phyloP scores from a whole-genome alignment of 306 rosid genomes.

The Castanospermum australe region DNA sequence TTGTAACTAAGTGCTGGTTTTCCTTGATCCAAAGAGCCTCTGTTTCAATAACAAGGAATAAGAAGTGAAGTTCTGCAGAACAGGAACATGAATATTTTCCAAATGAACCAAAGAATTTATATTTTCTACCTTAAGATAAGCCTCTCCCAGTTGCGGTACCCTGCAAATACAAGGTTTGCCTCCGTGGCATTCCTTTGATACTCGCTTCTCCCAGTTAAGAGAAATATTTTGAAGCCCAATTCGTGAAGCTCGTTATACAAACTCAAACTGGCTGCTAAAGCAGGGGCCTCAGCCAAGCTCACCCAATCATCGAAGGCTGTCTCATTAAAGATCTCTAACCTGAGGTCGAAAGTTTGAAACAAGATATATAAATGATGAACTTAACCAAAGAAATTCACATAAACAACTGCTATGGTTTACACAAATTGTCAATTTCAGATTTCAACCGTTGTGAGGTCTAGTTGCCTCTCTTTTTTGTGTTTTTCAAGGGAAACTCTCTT shows the following conservation, averaged over 20 bases:
- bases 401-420: not conserved
- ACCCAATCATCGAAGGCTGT: constrained; percentile 68
- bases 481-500: not conserved
- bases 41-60: constrained; percentile 31
- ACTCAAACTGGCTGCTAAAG: constrained; percentile 59
- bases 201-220: constrained; percentile 78
- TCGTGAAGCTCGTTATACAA: constrained; percentile 47
- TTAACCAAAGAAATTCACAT: not conserved
- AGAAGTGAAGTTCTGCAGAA: constrained; percentile 5
- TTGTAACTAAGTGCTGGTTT: constrained; percentile 62
- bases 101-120: constrained; percentile 5
- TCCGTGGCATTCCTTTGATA: constrained; percentile 60
- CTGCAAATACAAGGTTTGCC: constrained; percentile 58
- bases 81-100: not conserved
- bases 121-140: constrained; percentile 86
- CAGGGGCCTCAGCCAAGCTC: constrained; percentile 66
- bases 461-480: not conserved
- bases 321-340: constrained; percentile 57
- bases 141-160: constrained; percentile 67
- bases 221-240: constrained; percentile 65
- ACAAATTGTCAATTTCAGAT: not conserved
- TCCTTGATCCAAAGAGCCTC: constrained; percentile 70
- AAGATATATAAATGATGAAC: constrained; percentile 3
- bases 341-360: constrained; percentile 35
- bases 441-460: not conserved